phyloP scores from a whole-genome alignment of 83 land plant species.

The Thuja plicata region DNA sequence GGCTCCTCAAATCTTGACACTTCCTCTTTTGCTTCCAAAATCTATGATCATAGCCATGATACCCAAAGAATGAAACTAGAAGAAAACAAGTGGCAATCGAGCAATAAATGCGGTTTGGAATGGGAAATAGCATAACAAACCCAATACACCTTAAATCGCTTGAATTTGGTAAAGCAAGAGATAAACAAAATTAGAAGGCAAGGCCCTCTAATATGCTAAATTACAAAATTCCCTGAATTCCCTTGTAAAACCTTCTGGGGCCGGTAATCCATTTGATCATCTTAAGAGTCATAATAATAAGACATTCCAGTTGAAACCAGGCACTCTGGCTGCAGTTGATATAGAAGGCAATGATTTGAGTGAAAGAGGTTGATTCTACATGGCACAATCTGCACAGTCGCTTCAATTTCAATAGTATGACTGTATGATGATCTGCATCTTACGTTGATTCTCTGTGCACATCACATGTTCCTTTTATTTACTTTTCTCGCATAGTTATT shows the following conservation, averaged over 20 bases:
- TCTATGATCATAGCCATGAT: background rate
- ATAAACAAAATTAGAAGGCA: background rate
- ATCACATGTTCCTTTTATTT: no score
- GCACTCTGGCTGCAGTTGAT: background rate
- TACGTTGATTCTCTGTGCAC: no score
- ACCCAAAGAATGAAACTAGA: background rate
- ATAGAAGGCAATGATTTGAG: background rate
- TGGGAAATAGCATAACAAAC: background rate
- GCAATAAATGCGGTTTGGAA: background rate
- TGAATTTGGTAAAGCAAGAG: background rate
- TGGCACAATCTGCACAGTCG: no score
- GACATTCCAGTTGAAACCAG: background rate
- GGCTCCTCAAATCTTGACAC: background rate
- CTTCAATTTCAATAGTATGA: no score
- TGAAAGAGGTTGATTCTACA: no score
- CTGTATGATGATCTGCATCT: no score
- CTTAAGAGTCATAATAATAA: background rate
- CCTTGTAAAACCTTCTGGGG: background rate
- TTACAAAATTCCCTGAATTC: background rate
- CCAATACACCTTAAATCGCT: background rate
- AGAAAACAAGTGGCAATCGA: background rate
- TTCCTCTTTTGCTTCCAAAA: background rate
- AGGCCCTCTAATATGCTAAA: background rate
- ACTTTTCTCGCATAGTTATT: no score
- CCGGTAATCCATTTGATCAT: background rate